Conservation (phyloP, 2,329 filamentous ascomycete species). For the Exophiala lecanii-corni region DNA sequence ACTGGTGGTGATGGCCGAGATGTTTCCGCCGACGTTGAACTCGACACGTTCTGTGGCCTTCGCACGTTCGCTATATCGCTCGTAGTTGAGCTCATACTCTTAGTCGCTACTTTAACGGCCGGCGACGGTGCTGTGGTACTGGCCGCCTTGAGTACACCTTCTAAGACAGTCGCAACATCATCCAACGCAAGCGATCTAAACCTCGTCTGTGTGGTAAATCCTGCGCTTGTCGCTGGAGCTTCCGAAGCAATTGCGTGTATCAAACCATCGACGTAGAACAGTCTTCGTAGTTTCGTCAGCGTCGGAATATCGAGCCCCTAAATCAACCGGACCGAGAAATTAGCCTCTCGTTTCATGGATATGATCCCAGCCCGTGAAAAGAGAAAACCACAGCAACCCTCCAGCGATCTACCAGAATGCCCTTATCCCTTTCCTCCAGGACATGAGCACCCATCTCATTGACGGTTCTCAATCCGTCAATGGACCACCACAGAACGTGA, state of each 20-base stretch:
- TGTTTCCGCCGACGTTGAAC: neutral
- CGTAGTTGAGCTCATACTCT: too few species aligned
- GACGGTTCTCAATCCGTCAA: too few species aligned
- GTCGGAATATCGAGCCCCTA: conserved; percentile 28
- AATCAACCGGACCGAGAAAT: neutral
- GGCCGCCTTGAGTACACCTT: neutral
- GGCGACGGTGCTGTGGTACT: too few species aligned
- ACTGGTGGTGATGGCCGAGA: conserved; percentile 8
- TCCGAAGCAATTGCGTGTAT: neutral
- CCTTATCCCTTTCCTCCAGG: too few species aligned
- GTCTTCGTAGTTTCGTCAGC: conserved; percentile 53
- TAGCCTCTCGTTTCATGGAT: too few species aligned
- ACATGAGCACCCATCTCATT: too few species aligned
- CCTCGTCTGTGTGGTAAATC: conserved; percentile 1
- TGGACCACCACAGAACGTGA: neutral
- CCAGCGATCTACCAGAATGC: too few species aligned
- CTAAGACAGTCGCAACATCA: conserved; percentile 11
- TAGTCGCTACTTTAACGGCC: too few species aligned
- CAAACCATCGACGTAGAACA: conserved; percentile 69
- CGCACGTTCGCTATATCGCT: too few species aligned
- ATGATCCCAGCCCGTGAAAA: too few species aligned
- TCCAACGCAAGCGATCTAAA: conserved; percentile 16
- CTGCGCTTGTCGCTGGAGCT: neutral
- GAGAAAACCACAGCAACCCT: too few species aligned
- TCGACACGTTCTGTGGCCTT: neutral